A percentile compares a stretch with the other conserved stretches of the same genome.
Evolutionary conservation across 805 yeast genomes (phyloP).

Genomic region (Saccharomycopsis vini): DNA sequence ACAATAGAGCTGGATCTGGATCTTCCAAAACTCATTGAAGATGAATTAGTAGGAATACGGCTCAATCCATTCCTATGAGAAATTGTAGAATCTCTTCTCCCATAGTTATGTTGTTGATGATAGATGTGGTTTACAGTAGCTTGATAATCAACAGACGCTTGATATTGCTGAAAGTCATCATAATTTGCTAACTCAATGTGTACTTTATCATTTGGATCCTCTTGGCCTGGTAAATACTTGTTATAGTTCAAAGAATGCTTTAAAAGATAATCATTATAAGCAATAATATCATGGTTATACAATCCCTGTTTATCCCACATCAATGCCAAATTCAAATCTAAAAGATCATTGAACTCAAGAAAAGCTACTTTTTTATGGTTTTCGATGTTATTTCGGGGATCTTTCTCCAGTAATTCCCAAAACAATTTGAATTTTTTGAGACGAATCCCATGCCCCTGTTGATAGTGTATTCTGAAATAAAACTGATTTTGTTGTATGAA

Average conservation of each 20-base stretch:
- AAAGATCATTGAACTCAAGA: constrained; percentile 44
- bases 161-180: constrained; percentile 14
- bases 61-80: background rate
- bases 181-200: constrained; percentile 12
- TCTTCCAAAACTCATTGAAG: background rate
- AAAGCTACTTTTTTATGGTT: constrained; percentile 45
- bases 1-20: constrained; percentile 2
- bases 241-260: constrained; percentile 2
- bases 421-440: constrained; percentile 53
- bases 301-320: constrained; percentile 17
- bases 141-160: constrained; percentile 5
- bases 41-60: background rate
- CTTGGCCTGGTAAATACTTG: background rate
- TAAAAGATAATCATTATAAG: constrained; percentile 11
- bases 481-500: constrained; percentile 46
- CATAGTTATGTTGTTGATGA: background rate
- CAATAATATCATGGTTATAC: constrained; percentile 13
- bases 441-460: constrained; percentile 38
- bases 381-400: constrained; percentile 20
- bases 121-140: background rate
- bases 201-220: constrained; percentile 4
- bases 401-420: constrained; percentile 34
- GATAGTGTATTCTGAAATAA: constrained; percentile 11
- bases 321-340: constrained; percentile 31
- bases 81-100: background rate